Base-by-base conservation (phyloP, 768 basidiomycete species). In the Paxillus involutus region DNA sequence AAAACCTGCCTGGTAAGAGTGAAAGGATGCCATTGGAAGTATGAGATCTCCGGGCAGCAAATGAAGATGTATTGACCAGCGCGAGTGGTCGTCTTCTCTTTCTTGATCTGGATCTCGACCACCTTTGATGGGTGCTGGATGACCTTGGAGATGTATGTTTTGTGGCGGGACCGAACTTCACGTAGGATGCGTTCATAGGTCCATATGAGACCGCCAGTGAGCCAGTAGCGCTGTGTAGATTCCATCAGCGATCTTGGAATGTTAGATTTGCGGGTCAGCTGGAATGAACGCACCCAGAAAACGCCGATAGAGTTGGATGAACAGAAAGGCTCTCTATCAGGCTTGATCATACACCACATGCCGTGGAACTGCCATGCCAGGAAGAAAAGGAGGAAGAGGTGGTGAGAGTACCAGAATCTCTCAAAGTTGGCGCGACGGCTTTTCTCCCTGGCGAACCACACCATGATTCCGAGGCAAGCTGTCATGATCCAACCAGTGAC, bases 1-100 rank as follows among this genome's bases (percentile, higher is more conserved):
- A 47, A 37, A 32, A 59, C 57, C 52, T 45, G n/a, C 86, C 86
- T 88, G 33, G 93, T 96, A 56, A 97, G 82, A 14, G 94, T 96
- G 80, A 97, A 97, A 9, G 94, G 94, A 66, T 98, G 95, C 90
- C 94, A 98, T 68, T 97, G 93, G 79, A 89, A 95, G 75, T 93
- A 96, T 17, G 89, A 92, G 44, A 98, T 77, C 71, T 93, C 90
- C 9, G 94, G 95, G 74, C 91, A 94, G 59, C 78, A 86, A 46
- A 97, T 71, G 78, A 96, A 94, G 69, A 98, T 91, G 71, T 97
- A 98, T 69, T 96, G 91, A 17, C 94, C 94, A 1, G 94, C 92
- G 11, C 86, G 80, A 29, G 83, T 84, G 1, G 76, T 86, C 0
- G 84, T 92, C 74, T 88, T 89, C 66, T 97, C 95, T 73, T 97